Conservation (phyloP, 1,139 yeast species). For the Yarrowia galli region DNA sequence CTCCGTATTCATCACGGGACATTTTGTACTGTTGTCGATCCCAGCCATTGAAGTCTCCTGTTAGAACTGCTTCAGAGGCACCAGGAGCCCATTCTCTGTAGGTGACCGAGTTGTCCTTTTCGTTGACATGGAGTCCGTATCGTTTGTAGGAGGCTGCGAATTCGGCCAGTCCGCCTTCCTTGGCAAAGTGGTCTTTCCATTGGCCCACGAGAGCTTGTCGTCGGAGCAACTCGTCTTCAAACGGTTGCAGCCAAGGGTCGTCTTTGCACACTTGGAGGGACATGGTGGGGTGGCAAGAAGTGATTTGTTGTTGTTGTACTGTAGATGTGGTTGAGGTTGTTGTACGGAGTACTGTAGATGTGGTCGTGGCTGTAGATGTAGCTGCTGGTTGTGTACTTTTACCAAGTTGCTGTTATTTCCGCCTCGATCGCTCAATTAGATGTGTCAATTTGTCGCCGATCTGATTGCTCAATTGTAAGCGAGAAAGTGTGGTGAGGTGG, state of each 20-base stretch:
- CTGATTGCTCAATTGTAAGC: no score
- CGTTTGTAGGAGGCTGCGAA: slow-evolving; percentile 68
- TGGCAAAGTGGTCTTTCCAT: slow-evolving; percentile 60
- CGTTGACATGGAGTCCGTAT: slow-evolving; percentile 79
- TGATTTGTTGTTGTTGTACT: background rate
- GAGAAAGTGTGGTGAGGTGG: no score
- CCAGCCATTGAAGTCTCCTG: slow-evolving; percentile 95
- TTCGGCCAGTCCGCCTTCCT: slow-evolving; percentile 58
- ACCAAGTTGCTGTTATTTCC: no score
- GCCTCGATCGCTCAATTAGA: background rate
- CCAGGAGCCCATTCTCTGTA: slow-evolving; percentile 91
- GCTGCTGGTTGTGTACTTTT: background rate
- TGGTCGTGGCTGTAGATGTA: no score
- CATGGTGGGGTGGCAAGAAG: background rate
- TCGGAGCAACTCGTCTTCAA: slow-evolving; percentile 63
- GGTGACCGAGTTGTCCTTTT: slow-evolving; percentile 59
- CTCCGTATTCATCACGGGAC: slow-evolving; percentile 67
- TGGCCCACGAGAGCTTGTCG: slow-evolving; percentile 64
- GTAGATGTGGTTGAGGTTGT: background rate
- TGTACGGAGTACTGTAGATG: no score
- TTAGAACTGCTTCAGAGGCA: slow-evolving; percentile 72
- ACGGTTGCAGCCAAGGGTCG: slow-evolving; percentile 92
- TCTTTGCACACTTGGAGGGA: slow-evolving; percentile 44
- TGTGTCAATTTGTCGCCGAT: no score
- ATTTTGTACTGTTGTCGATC: slow-evolving; percentile 64